Evolutionary conservation across 2,329 filamentous ascomycete species (phyloP), one percentile per base, ranked within the genome.

Genomic region (Cercospora citrullina): DNA sequence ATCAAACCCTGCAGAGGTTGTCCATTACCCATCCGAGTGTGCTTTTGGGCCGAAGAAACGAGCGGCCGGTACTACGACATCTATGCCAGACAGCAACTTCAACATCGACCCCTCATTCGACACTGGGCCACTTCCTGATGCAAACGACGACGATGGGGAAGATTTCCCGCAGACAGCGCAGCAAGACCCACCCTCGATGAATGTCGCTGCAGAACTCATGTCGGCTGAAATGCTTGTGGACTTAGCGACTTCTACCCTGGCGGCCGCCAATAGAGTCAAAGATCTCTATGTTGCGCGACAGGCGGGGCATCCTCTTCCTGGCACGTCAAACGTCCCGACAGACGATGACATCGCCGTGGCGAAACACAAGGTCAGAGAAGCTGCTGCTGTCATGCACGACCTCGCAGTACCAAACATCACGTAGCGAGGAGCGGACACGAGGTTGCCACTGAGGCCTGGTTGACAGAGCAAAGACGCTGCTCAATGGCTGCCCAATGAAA

Each of bases 171-270:
- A 63, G 23, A 60, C 65, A 63, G 18, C 48, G n/a, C 14, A 33
- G 12, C 63, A 18, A n/a, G 28, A n/a, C 9, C 42, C 62, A 26
- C 60, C 67, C 18, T 42, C 65, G 16, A 65, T 72, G 42, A 63
- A 65, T 42, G 23, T 68, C 10, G 69, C 72, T 33, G 65, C 70
- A 36, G 69, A 75, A 18, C 61, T 75, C 60, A 75, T 75, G 74
- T 73, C 71, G 5, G 72, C 73, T 2, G 72, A 75, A 60, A 64
- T 75, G 51, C 66, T 75, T 16, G 70, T 74, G 10, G 74, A 75
- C 28, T 68, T 75, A 3, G 74, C 74, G 8, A 72, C 65, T 18
- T 74, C 72, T 39, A 72, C 73, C 10, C 65, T 75, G 3, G 57
- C 60, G 14, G 74, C 74, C 16, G 74, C 74, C 5, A 67, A 70